phyloP scores from a whole-genome alignment of 2,329 filamentous ascomycete genomes.

The Xylariomycetidae sp. region DNA sequence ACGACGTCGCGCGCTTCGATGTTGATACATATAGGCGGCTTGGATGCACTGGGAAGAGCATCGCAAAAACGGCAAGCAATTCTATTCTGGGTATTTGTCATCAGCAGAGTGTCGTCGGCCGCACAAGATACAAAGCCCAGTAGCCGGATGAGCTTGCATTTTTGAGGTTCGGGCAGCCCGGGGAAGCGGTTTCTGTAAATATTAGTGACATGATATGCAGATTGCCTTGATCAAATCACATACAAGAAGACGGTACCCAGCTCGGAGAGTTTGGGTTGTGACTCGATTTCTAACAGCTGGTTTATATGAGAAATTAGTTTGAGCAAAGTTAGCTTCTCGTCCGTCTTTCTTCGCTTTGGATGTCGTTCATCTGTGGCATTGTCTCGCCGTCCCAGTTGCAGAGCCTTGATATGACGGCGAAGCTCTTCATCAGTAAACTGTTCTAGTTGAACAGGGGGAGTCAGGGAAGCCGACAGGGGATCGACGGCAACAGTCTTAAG shows the following conservation, averaged over 20 bases:
- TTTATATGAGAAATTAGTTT: conserved; percentile 19
- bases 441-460: conserved; percentile 12
- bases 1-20: conserved; percentile 31
- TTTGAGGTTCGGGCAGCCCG: conserved; percentile 41
- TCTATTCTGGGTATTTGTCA: conserved; percentile 6
- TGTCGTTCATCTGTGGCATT: conserved; percentile 13
- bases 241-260: conserved; percentile 26
- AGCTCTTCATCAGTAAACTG: conserved; percentile 23
- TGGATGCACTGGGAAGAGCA: conserved; percentile 1
- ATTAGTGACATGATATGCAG: conserved; percentile 21
- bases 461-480: conserved; percentile 14
- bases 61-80: conserved; percentile 22
- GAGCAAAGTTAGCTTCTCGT: conserved; percentile 15
- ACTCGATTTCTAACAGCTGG: conserved; percentile 24
- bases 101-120: conserved; percentile 39
- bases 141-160: conserved; percentile 48
- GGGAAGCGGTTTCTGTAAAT: conserved; percentile 37
- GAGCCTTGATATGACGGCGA: conserved; percentile 14
- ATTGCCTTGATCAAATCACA: conserved; percentile 22
- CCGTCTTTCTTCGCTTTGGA: conserved; percentile 28
- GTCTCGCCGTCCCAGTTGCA: conserved; percentile 12
- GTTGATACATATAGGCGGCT: conserved; percentile 15
- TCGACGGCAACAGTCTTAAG: conserved; percentile 20
- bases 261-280: conserved; percentile 34
- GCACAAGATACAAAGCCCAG: conserved; percentile 57